Base-by-base conservation (phyloP, 441 rosid species). In the Codiaeum variegatum region DNA sequence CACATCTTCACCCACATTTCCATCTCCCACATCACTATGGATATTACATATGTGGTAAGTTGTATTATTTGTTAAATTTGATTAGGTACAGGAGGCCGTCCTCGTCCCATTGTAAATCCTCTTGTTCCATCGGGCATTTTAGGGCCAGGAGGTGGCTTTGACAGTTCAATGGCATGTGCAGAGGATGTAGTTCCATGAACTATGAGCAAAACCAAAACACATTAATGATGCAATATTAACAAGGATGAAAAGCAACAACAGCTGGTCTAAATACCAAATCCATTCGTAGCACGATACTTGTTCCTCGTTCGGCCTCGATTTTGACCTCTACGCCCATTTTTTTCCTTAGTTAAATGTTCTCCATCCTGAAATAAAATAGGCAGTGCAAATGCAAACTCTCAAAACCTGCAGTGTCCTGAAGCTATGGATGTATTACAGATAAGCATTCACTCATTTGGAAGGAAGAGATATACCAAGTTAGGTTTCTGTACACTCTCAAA, bases 41-140 rank as follows among this genome's bases (percentile, higher is more conserved):
- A 71, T 11, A 60, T 34, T 23, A 29, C 24, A 18, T 24, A 13
- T 6, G 18, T 12, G 24, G 26, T 11, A 3, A 52, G 11, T 64
- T 59, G 47, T 52, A 49, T 51, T 11, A 63, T 62, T 56, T 46
- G 72, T 67, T 77, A 75, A 24, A 54, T 79, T 62, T 73, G 76
- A 51, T 79, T 72, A 7, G 84, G 36, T 24, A 63, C 60, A 6
- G 69, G 83, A 72, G 84, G 89, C 76, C 87, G 85, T 47, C 98
- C 96, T 13, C 98, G 90, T 56, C 99, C 98, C 90, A 90, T 83
- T 0, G 97, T 74, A 77, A 94, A 94, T 72, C 99, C 99, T 78
- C 96, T 87, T 46, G 97, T 94, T 80, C 98, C 98, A 76, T 94
- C 98, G 0, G 98, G 99, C 98, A 94, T 94, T 85, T 77, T 92